Base-by-base conservation (phyloP, 73 alveolate genomes). In the Paramecium biaurelia region DNA sequence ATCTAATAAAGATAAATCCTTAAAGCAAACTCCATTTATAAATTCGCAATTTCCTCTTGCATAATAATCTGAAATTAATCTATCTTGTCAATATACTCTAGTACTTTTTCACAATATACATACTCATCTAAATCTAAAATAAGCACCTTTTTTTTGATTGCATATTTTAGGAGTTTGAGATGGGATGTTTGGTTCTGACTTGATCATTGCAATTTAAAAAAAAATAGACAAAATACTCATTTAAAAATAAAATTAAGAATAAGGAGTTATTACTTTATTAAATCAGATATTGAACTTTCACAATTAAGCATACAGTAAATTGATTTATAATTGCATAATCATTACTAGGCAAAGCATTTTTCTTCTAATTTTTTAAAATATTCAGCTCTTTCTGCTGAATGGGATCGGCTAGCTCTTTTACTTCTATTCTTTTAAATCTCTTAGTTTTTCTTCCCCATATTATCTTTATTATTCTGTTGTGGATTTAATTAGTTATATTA, bases 101-200 rank as follows among this genome's bases (percentile, higher is more conserved):
- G 30, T 0, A 79, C 53, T 42, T 79, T 79, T 24, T 79, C 90
- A 79, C 90, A 79, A 42, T 79, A 79, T 4, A 35, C 45, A 14
- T 79, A 43, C 47, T 79, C 90, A 43, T 79, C 90, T 41, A 79
- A 34, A 79, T 79, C 90, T 79, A 79, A 79, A 10, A 79, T 76
- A 15, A 79, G 43, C 28, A 63, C 56, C 21, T 43, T 79, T 24
- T 79, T 42, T 79, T 79, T 42, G n/a, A 10, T 12, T 28, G 21
- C 2, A 20, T n/a, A n/a, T 34, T 72, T 72, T 72, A 12, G 86
- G 86, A 72, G 63, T 72, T 72, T 34, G 38, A 34, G 86, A 63
- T 3, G 84, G 49, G 11, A 30, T 26, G 12, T 63, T 63, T 63
- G 84, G 23, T 26, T 63, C 10, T 26, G 24, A 63, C 26, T 2